Conservation (phyloP, 1,284 basidiomycete species). For the Vanrija sp. region DNA sequence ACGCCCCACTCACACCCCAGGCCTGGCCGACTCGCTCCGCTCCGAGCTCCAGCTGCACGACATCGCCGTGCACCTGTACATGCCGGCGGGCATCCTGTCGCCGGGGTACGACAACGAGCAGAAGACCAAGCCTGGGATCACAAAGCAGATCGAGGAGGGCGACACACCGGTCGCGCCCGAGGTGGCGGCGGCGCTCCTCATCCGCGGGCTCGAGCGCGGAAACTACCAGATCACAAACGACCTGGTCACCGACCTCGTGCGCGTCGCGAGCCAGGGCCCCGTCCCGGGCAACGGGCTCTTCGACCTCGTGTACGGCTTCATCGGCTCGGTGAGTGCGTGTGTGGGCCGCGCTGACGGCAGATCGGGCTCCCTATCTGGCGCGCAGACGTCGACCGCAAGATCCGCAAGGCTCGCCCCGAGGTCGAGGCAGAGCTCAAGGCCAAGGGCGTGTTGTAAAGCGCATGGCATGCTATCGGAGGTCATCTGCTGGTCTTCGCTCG, state of each 20-base stretch:
- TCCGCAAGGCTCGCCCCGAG: neutral
- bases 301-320: conserved; percentile 55
- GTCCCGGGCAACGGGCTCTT: conserved; percentile 62
- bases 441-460: neutral
- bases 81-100: conserved; percentile 78
- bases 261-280: conserved; percentile 64
- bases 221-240: conserved; percentile 74
- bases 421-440: neutral
- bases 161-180: conserved; percentile 68
- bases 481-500: neutral
- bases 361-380: conserved; percentile 50
- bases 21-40: conserved; percentile 78
- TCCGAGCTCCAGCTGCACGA: conserved; percentile 69
- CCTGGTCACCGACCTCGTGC: conserved; percentile 64
- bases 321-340: conserved; percentile 53
- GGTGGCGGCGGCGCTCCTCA: conserved; percentile 60
- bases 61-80: conserved; percentile 78
- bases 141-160: conserved; percentile 72
- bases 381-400: conserved; percentile 28
- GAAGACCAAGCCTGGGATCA: conserved; percentile 73
- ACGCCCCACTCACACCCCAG: conserved; percentile 48
- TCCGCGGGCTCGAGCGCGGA: conserved; percentile 68
- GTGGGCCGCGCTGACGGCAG: conserved; percentile 29
- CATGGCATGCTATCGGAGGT: neutral
- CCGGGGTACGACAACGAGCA: conserved; percentile 79